phyloP scores from a whole-genome alignment of 2,329 filamentous ascomycete species.

The Penicillium rolfsii region DNA sequence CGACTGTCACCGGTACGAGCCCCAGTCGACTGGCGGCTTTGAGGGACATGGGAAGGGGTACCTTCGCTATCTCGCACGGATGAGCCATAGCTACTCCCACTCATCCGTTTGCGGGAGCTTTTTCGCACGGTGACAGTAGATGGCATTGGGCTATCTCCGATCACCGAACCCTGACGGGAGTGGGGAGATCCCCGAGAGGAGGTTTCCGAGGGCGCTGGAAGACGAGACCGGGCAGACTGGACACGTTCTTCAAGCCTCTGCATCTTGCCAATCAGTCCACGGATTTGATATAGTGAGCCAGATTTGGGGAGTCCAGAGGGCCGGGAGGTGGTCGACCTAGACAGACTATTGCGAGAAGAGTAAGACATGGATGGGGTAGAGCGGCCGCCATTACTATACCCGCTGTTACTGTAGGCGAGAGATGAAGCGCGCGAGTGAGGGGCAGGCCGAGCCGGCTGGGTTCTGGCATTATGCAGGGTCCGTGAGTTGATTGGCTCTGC shows the following conservation, averaged over 20 bases:
- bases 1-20: constrained; percentile 57
- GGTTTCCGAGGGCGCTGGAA: constrained; percentile 77
- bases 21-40: constrained; percentile 55
- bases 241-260: constrained; percentile 93
- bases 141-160: constrained; percentile 55
- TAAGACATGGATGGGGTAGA: constrained; percentile 50
- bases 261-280: constrained; percentile 93
- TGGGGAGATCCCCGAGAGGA: constrained; percentile 82
- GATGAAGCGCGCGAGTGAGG: constrained; percentile 63
- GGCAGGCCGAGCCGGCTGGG: constrained; percentile 44
- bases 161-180: constrained; percentile 48
- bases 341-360: constrained; percentile 45
- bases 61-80: constrained; percentile 43
- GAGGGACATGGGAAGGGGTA: constrained; percentile 40
- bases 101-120: constrained; percentile 46
- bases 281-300: constrained; percentile 86
- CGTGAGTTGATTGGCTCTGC: constrained; percentile 59
- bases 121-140: constrained; percentile 60
- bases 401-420: constrained; percentile 51
- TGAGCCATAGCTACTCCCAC: constrained; percentile 48
- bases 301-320: constrained; percentile 58
- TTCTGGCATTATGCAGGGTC: constrained; percentile 50
- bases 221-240: constrained; percentile 85
- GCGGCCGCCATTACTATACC: constrained; percentile 46
- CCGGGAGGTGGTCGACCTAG: constrained; percentile 54